Evolutionary conservation across 257 asterid genomes (phyloP).

Genomic region (Capsicum chinense): DNA sequence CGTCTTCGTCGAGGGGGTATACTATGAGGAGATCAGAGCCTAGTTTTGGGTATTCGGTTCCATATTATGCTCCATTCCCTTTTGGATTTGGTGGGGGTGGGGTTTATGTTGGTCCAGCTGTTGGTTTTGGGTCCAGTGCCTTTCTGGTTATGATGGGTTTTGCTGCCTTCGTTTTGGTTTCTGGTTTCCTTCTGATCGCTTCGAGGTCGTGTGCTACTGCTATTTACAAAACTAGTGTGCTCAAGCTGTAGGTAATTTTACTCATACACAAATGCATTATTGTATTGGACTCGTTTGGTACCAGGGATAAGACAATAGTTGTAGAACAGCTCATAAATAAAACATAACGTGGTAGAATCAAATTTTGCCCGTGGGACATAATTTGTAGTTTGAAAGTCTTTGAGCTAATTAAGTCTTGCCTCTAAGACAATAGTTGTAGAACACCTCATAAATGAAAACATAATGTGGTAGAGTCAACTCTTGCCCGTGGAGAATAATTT

Average conservation of each 20-base stretch:
- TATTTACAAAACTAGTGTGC: slow-evolving; percentile 76
- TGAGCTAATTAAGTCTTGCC: no score
- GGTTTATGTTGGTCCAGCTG: slow-evolving; percentile 78
- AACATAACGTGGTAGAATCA: no score
- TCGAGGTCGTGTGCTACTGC: slow-evolving; percentile 71
- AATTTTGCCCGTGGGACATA: no score
- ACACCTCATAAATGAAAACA: no score
- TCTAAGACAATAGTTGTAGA: no score
- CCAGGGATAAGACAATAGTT: no score
- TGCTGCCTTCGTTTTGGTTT: slow-evolving; percentile 77
- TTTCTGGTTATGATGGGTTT: slow-evolving; percentile 63
- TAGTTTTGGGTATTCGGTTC: slow-evolving; percentile 66
- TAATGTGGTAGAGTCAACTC: no score
- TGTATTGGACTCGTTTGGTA: no score
- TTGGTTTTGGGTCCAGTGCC: slow-evolving; percentile 79
- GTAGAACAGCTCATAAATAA: no score
- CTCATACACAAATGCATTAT: background rate
- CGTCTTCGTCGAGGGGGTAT: slow-evolving; percentile 64
- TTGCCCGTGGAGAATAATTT: no score
- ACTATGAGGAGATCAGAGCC: slow-evolving; percentile 55
- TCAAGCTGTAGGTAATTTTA: slow-evolving; percentile 76
- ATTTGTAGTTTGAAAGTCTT: no score
- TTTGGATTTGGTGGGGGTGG: slow-evolving; percentile 64
- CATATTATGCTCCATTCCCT: slow-evolving; percentile 83
- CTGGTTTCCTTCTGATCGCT: slow-evolving; percentile 76